Percentiles rank a stretch among this genome's conserved stretches.
phyloP scores from a whole-genome alignment of 257 asterid genomes.

The Cruciata laevipes region DNA sequence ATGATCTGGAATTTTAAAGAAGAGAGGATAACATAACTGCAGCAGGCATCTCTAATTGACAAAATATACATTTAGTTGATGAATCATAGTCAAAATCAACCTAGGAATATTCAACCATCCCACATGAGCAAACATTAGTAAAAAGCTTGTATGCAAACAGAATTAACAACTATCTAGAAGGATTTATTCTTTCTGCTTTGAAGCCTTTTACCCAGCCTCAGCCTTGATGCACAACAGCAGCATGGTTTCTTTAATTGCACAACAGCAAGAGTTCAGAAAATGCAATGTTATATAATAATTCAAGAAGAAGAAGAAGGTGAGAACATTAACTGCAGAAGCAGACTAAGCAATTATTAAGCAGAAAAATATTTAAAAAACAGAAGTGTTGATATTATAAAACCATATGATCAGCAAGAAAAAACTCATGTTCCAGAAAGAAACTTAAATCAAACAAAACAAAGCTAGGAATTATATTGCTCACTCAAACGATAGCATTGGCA shows the following conservation, averaged over 20 bases:
- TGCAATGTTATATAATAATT: no score
- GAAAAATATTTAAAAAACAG: no score
- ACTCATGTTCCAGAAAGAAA: no score
- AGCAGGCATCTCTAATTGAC: background rate
- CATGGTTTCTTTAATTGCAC: constrained; percentile 25
- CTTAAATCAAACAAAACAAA: no score
- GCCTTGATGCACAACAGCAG: constrained; percentile 15
- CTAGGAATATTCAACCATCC: constrained; percentile 6
- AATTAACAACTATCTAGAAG: background rate
- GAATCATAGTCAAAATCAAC: constrained; percentile 14
- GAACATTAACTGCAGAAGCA: no score
- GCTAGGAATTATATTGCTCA: no score
- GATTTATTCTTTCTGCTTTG: constrained; percentile 17
- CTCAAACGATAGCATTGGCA: no score
- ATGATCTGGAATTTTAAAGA: background rate
- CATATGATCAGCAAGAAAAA: no score
- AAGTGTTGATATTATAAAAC: no score
- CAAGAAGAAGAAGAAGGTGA: no score
- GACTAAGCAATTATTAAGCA: no score
- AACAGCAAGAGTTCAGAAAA: no score
- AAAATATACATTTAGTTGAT: background rate
- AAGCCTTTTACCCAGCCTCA: constrained; percentile 22
- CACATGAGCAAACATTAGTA: constrained; percentile 12
- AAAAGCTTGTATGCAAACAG: constrained; percentile 36
- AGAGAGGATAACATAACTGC: background rate